Base-by-base conservation (phyloP, 225 moss, liverwort and hornwort species). In the Pseudisothecium myosuroides region DNA sequence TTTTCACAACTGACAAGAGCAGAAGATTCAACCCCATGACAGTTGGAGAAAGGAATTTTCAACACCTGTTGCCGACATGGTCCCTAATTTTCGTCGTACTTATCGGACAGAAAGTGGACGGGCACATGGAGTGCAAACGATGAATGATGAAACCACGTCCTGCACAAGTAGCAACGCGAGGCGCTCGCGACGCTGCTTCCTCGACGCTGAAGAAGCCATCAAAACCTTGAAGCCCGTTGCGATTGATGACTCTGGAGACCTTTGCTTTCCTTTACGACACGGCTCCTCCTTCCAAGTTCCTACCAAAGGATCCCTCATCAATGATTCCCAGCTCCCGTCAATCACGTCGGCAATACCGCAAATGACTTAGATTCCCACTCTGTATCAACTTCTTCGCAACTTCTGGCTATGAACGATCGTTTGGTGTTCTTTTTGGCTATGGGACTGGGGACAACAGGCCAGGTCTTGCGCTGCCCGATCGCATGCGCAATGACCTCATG, bases 361-460 rank as follows among this genome's bases (percentile, higher is more conserved):
- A 54, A 55, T 13, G n/a, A n/a, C n/a, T 23, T 36, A 4, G 24
- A 78, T 78, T 55, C 56, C 78, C 2, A 26, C 2, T 1, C 0
- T 5, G 26, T 14, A 9, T 36, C 77, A 37, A 15, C 24, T 56
- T 26, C 78, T 56, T 56, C 78, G 78, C 39, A 79, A 16, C 58
- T 58, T 58, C 56, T 17, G 56, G 56, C 4, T n/a, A n/a, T n/a
- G n/a, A 4, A 10, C 26, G n/a, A 39, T 39, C 22, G 20, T 34
- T 16, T 27, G 17, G 27, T 5, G 1, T 27, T 2, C 27, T 10
- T 7, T 1, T 0, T 0, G 23, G 76, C 15, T 14, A 7, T 7
- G n/a, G 26, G 24, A 55, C 79, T 10, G n/a, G 17, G 79, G 27
- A n/a, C 27, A 26, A 16, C 6, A 58, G 16, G 27, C 16, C 56